Evolutionary conservation across 2,329 filamentous ascomycete genomes (phyloP), one percentile per base, ranked within the genome.

Genomic region (Aciculosporium take): DNA sequence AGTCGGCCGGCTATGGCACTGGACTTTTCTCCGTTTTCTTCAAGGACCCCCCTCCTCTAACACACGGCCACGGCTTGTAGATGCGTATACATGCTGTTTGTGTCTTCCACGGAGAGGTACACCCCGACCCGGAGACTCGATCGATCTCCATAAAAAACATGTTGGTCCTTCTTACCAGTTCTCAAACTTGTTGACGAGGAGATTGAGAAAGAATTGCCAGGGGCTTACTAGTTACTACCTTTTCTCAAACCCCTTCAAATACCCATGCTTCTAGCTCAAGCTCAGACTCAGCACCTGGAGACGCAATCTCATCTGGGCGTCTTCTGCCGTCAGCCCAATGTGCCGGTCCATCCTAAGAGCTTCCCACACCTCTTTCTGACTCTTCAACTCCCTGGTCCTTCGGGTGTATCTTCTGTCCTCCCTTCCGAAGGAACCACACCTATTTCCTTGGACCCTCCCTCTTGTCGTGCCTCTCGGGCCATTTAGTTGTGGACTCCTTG

Each of bases 361-460:
- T 42, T 42, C 37, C 39, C 43, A 42, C 40, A 37, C 43, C 34
- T 35, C 43, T 39, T 41, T 27, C 41, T 36, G 36, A 42, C 39
- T 45, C 43, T 40, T 23, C 15, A 12, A 15, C 40, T 39, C 33
- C 27, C 40, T 37, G 43, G 28, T 21, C 35, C 36, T 29, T 36
- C 35, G 24, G 25, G 31, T 18, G 10, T 29, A 23, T 15, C 6
- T 33, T 36, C 38, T 35, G 23, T 40, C 23, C 30, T 40, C 7
- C 23, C 10, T 27, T 29, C 21, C 5, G 33, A 30, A 36, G 37
- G 37, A 39, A 42, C 36, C 43, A 39, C 43, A 40, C 43, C 40
- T 29, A 25, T 28, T 42, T 31, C 40, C 23, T 29, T 25, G 31
- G 43, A 40, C 43, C 43, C 43, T 36, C 40, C 20, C 17, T 29